Evolutionary conservation across 176 grass and related monocot species (phyloP), one percentile per base, ranked within the genome.

Genomic region (Areca catechu): DNA sequence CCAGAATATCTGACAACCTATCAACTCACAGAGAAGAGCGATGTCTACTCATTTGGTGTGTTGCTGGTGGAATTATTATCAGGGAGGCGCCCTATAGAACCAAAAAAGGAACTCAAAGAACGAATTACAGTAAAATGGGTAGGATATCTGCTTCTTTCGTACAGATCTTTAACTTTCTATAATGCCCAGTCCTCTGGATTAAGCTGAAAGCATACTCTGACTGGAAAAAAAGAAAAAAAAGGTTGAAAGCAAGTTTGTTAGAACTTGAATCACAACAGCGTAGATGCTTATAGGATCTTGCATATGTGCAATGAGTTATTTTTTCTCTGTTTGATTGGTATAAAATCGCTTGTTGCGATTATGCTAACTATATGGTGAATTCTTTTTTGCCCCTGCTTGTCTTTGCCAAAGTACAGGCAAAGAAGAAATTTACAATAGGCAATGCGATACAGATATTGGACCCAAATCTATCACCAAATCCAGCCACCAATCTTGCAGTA

Each of bases 61-160:
- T 49, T 76, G 49, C 65, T 76, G 3, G 34, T 69, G 55, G 74
- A 76, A 22, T 52, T 76, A 20, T 22, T 76, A 15, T 60, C 74
- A 4, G 74, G 74, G 22, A 55, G 64, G 7, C 62, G 49, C 4
- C 74, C 74, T 12, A 43, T 68, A 5, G 57, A 69, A 51, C 54
- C 52, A 3, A 34, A 22, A 53, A 61, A 20, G 24, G 74, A 58
- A 4, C 56, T 58, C 56, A 69, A 54, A 18, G 74, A 76, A 61
- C 30, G 65, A 14, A 59, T 90, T 52, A 85, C 86, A 4, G n/a
- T 67, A 24, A 90, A 83, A 77, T 92, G 88, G 88, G 88, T 92
- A 60, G 63, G 79, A n/a, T 56, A 51, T 71, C n/a, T 68, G 54
- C 10, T 51, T 0, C 54, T 43, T 18, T 24, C 30, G 49, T 50